phyloP scores from a whole-genome alignment of 352 stramenopile genomes.

The Globisporangium cylindrosporum region DNA sequence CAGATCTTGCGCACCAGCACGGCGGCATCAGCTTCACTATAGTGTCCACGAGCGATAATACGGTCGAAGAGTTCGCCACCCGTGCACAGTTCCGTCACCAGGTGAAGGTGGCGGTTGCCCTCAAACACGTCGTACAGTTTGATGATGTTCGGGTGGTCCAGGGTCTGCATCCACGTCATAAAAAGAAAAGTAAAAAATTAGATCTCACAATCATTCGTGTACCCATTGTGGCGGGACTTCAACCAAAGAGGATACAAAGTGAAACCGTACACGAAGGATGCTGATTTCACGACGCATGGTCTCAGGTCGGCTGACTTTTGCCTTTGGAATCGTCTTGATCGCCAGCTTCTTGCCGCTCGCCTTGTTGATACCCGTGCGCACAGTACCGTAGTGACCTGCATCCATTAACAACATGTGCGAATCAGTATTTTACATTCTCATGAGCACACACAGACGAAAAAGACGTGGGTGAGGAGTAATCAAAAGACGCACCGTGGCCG shows the following conservation, averaged over 20 bases:
- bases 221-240: conserved; percentile 2
- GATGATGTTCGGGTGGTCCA: conserved; percentile 98
- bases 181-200: conserved; percentile 9
- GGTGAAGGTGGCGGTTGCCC: conserved; percentile 94
- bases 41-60: conserved; percentile 91
- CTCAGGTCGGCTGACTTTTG: conserved; percentile 93
- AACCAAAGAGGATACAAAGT: conserved; percentile 2
- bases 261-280: conserved; percentile 73
- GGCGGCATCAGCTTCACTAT: conserved; percentile 96
- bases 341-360: conserved; percentile 92
- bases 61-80: conserved; percentile 96
- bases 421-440: neutral
- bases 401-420: neutral
- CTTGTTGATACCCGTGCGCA: conserved; percentile 94
- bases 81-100: conserved; percentile 97
- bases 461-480: neutral
- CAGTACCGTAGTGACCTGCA: conserved; percentile 95
- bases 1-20: conserved; percentile 96
- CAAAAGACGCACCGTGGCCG: conserved; percentile 44
- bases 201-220: neutral
- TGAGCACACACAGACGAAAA: neutral
- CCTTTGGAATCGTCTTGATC: conserved; percentile 99
- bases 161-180: conserved; percentile 31
- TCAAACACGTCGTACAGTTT: conserved; percentile 97
- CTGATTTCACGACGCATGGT: conserved; percentile 93